A percentile compares a stretch with the other conserved stretches of the same genome.
phyloP scores from a whole-genome alignment of 805 yeast species.

The Priceomyces medius region DNA sequence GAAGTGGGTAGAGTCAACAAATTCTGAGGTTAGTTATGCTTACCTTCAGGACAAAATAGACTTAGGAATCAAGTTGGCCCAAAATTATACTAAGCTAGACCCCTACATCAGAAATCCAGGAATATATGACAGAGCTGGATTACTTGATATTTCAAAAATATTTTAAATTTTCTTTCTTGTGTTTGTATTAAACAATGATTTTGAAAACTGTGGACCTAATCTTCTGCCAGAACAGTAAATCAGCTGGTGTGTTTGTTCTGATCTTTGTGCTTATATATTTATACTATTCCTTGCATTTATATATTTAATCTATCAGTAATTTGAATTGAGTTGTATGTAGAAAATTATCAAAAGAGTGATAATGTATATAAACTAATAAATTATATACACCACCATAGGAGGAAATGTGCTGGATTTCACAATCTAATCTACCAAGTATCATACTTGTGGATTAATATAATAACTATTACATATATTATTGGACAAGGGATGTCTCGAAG shows the following conservation, averaged over 20 bases:
- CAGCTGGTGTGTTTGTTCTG: too few relatives aligned
- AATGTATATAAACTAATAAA: too few relatives aligned
- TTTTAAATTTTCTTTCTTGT: neutral
- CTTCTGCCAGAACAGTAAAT: too few relatives aligned
- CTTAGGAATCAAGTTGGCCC: conserved; percentile 51
- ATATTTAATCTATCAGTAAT: too few relatives aligned
- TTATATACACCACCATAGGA: too few relatives aligned
- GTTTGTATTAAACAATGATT: neutral
- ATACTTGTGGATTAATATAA: too few relatives aligned
- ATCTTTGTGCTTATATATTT: neutral
- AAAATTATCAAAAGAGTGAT: too few relatives aligned
- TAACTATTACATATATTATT: neutral
- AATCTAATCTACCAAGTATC: too few relatives aligned
- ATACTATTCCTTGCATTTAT: neutral
- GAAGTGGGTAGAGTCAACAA: conserved; percentile 72
- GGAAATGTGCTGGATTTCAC: too few relatives aligned
- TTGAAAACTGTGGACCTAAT: too few relatives aligned
- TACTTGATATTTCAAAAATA: neutral
- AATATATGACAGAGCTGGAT: conserved; percentile 63
- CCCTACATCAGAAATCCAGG: conserved; percentile 81
- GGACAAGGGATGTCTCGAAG: conserved; percentile 26
- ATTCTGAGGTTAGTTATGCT: conserved; percentile 46
- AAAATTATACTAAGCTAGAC: conserved; percentile 69
- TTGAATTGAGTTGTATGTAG: too few relatives aligned
- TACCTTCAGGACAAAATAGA: conserved; percentile 55